Evolutionary conservation across 257 asterid genomes (phyloP), one percentile per base, ranked within the genome.

Genomic region (Apocynum venetum): DNA sequence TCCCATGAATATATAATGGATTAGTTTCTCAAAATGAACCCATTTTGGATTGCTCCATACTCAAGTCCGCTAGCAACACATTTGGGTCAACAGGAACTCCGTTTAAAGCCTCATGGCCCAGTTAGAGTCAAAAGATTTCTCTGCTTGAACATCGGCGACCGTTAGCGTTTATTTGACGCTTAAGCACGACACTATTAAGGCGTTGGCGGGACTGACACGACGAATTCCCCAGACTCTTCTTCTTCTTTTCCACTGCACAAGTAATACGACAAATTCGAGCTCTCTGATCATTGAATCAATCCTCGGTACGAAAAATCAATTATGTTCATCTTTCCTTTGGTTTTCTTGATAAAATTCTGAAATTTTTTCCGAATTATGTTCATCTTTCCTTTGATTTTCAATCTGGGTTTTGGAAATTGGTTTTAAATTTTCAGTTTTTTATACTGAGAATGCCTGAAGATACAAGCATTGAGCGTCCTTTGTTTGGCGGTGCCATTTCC

Each of bases 401-500:
- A 48, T 4, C 15, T 49, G 25, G 14, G 15, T 7, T 56, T 57
- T 20, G 3, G 44, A 15, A 6, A 4, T 44, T 59, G 20, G n/a
- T 19, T 59, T 25, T 5, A 74, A 8, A 60, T 65, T 52, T 12
- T 12, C 41, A 10, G 31, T 19, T 43, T 57, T 69, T 17, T 56
- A 36, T 47, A 0, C 6, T n/a, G 46, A 61, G 63, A 68, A 90
- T 90, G 97, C 53, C 93, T 44, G 90, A 61, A 80, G 93, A 94
- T 78, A 67, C 75, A 5, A 74, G 78, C 85, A 51, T 78, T 20
- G 87, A 74, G 14, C 91, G 89, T 46, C 83, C 92, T 19, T 88
- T 92, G 31, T 94, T 92, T 68, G 97, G 95, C 78, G 97, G 96
- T 72, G 89, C 98, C 25, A 83, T 92, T 77, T 71, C 84, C 85